Evolutionary conservation across 495 filamentous ascomycete genomes (phyloP).

Genomic region (Pseudevernia furfuracea): DNA sequence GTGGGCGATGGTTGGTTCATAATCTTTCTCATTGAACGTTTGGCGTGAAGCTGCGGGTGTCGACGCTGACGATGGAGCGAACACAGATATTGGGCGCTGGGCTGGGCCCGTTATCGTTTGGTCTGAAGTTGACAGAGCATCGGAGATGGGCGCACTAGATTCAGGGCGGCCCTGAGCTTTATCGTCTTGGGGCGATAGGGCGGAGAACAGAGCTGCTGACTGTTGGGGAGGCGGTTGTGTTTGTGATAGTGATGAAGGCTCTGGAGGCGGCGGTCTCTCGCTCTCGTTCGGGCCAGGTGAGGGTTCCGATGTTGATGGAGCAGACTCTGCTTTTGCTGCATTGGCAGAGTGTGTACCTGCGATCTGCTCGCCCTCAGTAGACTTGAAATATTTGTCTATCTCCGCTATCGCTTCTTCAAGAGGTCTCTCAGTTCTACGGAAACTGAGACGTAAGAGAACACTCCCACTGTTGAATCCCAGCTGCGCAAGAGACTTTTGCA

Average conservation of each 20-base stretch:
- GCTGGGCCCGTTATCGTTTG: constrained; percentile 26
- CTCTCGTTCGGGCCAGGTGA: neutral
- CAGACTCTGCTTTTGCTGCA: constrained; percentile 5
- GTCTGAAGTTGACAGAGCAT: constrained; percentile 12
- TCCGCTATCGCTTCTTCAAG: constrained; percentile 78
- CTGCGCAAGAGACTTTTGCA: constrained; percentile 82
- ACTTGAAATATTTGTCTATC: constrained; percentile 63
- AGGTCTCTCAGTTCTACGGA: constrained; percentile 65
- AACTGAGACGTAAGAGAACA: constrained; percentile 67
- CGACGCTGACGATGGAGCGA: constrained; percentile 58
- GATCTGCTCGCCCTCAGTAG: constrained; percentile 32
- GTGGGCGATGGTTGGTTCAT: constrained; percentile 76
- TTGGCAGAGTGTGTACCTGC: constrained; percentile 13
- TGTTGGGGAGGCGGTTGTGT: neutral
- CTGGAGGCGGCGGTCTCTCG: neutral
- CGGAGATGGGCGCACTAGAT: constrained; percentile 12
- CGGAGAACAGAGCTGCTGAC: neutral
- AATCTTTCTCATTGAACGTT: constrained; percentile 63
- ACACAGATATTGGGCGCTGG: constrained; percentile 59
- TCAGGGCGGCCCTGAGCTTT: neutral
- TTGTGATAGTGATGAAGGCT: neutral
- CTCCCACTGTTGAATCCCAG: constrained; percentile 78
- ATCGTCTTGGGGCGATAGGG: neutral
- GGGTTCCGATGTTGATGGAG: constrained; percentile 7
- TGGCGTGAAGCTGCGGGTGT: constrained; percentile 68